Evolutionary conservation across 2,329 filamentous ascomycete species (phyloP).

Genomic region (Talaromyces sp.): DNA sequence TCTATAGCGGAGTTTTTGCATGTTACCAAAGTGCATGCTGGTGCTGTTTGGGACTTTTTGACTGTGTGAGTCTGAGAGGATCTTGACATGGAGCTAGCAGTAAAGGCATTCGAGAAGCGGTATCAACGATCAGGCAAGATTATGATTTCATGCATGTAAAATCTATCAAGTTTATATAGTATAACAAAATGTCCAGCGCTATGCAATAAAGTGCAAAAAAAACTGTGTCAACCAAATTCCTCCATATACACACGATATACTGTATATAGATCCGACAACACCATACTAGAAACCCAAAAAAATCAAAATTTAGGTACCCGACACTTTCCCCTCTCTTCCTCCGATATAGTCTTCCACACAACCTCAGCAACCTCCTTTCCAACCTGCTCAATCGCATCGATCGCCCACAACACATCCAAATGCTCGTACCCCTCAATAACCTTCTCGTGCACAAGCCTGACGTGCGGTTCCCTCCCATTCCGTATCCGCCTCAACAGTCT

Average conservation of each 20-base stretch:
- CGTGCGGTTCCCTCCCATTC: slow-evolving; percentile 74
- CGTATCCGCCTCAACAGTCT: slow-evolving; percentile 72
- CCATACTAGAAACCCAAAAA: neutral
- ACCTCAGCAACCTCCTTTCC: slow-evolving; percentile 77
- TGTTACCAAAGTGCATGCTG: slow-evolving; percentile 7
- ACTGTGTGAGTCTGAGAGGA: neutral
- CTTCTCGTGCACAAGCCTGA: slow-evolving; percentile 75
- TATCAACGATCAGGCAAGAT: neutral
- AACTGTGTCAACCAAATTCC: neutral
- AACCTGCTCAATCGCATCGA: slow-evolving; percentile 80
- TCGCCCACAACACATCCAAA: slow-evolving; percentile 91
- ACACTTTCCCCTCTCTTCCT: slow-evolving; percentile 57
- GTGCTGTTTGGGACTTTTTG: slow-evolving; percentile 3
- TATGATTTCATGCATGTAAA: neutral
- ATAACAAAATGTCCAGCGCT: neutral
- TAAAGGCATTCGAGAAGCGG: neutral
- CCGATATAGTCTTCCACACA: slow-evolving; percentile 70
- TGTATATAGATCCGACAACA: neutral
- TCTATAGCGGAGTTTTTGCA: slow-evolving; percentile 8
- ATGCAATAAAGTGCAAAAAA: neutral
- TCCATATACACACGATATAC: neutral
- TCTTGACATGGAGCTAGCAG: too few relatives aligned
- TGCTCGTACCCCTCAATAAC: slow-evolving; percentile 88
- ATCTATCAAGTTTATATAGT: neutral
- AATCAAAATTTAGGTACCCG: slow-evolving; percentile 56